Evolutionary conservation across 2,329 filamentous ascomycete genomes (phyloP), one percentile per base, ranked within the genome.

Genomic region (Epichloe hybrida): DNA sequence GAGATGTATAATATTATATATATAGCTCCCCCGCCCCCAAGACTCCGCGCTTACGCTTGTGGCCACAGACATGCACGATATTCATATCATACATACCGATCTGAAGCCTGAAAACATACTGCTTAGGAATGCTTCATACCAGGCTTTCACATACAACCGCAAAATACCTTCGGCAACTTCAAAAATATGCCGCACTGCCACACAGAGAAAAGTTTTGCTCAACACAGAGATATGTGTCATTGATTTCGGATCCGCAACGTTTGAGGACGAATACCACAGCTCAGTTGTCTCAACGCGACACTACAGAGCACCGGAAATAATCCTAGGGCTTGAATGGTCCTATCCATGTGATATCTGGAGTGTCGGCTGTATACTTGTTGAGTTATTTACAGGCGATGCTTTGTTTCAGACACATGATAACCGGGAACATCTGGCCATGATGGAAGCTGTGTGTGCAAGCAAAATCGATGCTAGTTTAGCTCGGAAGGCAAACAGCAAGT

Each of bases 31-130:
- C 1, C 8, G 8, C 8, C 31, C 9, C 6, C 23, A 31, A 31
- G 31, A 31, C 27, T 31, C 31, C 8, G 11, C 31, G 31, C 31
- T 31, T 31, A 31, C 31, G 31, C 31, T 11, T 9, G 9, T 31
- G 31, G 3, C 31, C 3, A 9, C 31, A 31, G 31, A 31, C 31
- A 31, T 98, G 23, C 93, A 98, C 64, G 93, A 97, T 67, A 77
- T 98, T 17, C 95, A 97, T 65, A 79, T 98, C 56, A 96, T 98
- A 54, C 93, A 98, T 65, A 98, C 93, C 9, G 81, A 85, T 62
- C 66, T 85, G 45, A 85, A 85, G 62, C 81, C 81, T 0, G 81
- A 85, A 61, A 85, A 85, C 58, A 85, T 86, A 54, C 71, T 86
- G 31, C 72, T 86, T 8, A 81, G 79, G 55, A 74, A 83, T 54